Evolutionary conservation across 805 yeast genomes (phyloP), one percentile per base, ranked within the genome.

Genomic region (Lipomyces orientalis): DNA sequence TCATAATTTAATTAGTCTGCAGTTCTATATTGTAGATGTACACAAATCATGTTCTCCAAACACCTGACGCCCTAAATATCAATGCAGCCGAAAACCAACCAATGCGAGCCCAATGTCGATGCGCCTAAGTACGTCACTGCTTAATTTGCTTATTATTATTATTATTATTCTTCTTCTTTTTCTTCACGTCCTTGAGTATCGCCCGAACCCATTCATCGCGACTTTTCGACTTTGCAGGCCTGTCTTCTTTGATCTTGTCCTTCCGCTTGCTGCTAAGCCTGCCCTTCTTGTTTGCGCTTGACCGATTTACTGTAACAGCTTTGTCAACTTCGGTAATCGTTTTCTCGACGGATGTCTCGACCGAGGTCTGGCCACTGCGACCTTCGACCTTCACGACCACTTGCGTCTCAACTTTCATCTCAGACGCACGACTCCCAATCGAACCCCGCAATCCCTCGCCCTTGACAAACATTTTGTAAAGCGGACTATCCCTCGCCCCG

Each of bases 401-500:
- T n/a, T 22, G 9, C 46, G 19, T 39, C 9, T 54, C 33, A 31
- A 34, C 60, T 29, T 59, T 60, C 33, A 31, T 22, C 16, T n/a
- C 37, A 14, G 57, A n/a, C 19, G 55, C 29, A 22, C 10, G 25
- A 16, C 51, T 16, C 29, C 64, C 74, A 12, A 79, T 69, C 7
- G 97, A 90, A 0, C 98, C 98, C 54, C 85, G 84, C 65, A 94
- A 79, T 0, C 95, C 90, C 72, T 90, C 94, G 0, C 98, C 99
- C 72, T 86, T 84, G 1, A 93, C 96, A 81, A 94, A 94, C 91
- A 89, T 87, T 67, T 86, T 80, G 75, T 94, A 95, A 64, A 95
- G 79, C 0, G 97, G 96, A 4, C 95, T 89, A 43, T 81, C 81
- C 1, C 83, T 79, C 73, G 84, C 84, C 1, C 86, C 79, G 4